These are phyloP conservation scores for Hyphodiscus hymeniophilus DNA, from an alignment of 495 filamentous ascomycete species.

Conservation along the genomic window DNA sequence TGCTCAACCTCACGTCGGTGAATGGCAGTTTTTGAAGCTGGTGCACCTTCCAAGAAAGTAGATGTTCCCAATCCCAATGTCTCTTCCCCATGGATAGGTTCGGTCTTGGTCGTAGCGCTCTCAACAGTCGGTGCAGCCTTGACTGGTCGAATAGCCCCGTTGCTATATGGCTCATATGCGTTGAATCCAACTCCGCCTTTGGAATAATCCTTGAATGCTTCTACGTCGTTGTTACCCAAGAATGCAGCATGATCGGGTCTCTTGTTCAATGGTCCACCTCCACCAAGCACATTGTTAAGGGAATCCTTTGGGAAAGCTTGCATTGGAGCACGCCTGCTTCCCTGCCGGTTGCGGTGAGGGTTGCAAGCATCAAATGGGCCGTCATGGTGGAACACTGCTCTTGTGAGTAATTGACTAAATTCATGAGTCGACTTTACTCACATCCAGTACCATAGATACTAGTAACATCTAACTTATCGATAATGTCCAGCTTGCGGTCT, in stretches of 20 bases:
- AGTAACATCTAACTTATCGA: constrained; percentile 95
- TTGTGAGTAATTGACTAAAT: constrained; percentile 7
- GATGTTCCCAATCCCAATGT: constrained; percentile 83
- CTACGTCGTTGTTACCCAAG: constrained; percentile 67
- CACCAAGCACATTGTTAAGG: constrained; percentile 84
- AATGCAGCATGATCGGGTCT: constrained; percentile 77
- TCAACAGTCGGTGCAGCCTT: constrained; percentile 38
- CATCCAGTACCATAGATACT: constrained; percentile 93
- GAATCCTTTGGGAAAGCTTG: constrained; percentile 91
- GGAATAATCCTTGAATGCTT: constrained; percentile 76
- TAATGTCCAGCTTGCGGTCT: constrained; percentile 73
- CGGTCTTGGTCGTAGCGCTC: constrained; percentile 43
- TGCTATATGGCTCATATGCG: constrained; percentile 25
- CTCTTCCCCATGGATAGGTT: constrained; percentile 75
- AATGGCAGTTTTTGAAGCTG: constrained; percentile 77
- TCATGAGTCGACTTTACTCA: constrained; percentile 36
- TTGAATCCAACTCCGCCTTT: constrained; percentile 26
- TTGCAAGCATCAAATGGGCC: constrained; percentile 98
- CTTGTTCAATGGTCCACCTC: constrained; percentile 74
- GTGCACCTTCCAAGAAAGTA: constrained; percentile 92
- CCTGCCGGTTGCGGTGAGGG: constrained; percentile 85
- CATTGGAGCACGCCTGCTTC: constrained; percentile 81
- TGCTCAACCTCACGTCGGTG: constrained; percentile 66
- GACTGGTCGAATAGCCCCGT: constrained; percentile 24
- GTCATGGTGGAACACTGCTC: constrained; percentile 91